phyloP scores from a whole-genome alignment of 495 filamentous ascomycete species.

The Tuber indicum region DNA sequence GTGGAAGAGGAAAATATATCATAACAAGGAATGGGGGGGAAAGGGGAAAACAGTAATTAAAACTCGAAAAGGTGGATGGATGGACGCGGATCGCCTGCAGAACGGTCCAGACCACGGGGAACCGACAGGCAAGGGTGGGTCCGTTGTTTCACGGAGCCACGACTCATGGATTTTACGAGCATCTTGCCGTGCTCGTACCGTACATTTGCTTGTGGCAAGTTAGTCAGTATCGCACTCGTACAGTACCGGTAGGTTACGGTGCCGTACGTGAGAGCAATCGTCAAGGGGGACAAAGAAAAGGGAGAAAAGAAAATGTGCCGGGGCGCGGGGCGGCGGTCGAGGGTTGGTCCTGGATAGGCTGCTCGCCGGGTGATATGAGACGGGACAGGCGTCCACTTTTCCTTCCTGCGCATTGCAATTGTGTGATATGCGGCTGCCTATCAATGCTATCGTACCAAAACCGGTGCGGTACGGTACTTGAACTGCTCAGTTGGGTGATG shows the following conservation, averaged over 20 bases:
- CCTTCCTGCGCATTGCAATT: neutral
- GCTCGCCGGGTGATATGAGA: neutral
- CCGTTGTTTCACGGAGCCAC: neutral
- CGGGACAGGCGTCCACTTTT: neutral
- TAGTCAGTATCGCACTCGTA: no score
- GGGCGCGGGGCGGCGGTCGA: neutral
- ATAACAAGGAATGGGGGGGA: neutral
- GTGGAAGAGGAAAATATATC: neutral
- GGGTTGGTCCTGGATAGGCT: neutral
- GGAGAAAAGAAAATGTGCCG: neutral
- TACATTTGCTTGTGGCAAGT: no score
- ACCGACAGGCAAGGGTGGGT: neutral
- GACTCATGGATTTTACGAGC: neutral
- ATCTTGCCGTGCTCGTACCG: no score
- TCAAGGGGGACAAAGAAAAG: neutral
- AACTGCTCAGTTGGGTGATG: neutral
- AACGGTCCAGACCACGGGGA: neutral
- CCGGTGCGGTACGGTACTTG: neutral
- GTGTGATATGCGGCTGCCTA: neutral
- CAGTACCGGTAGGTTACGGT: no score
- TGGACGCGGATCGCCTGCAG: neutral
- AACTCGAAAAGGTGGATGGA: neutral
- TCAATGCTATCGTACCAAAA: no score
- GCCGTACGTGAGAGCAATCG: neutral
- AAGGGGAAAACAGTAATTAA: neutral